A percentile compares a stretch with the other conserved stretches of the same genome.
These are phyloP conservation scores for Carpinus fangiana DNA, from an alignment of 306 rosid species.

Conservation along the genomic window DNA sequence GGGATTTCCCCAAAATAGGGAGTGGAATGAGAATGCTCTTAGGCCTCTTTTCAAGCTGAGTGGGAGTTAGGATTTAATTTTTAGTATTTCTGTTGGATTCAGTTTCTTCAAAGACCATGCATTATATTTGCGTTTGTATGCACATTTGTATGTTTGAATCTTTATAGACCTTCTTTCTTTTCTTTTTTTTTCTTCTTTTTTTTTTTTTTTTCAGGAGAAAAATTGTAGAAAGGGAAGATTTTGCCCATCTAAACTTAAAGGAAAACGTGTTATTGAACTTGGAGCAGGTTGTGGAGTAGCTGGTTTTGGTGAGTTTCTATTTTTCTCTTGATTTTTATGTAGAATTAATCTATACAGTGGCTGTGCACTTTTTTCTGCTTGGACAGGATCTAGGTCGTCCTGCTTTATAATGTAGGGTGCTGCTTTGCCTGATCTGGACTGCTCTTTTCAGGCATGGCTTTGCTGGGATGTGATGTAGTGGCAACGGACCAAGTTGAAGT, in stretches of 20 bases:
- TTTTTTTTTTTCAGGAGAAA: conserved; percentile 54
- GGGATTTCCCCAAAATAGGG: no score
- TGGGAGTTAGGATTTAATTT: conserved; percentile 7
- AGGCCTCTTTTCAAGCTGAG: conserved; percentile 14
- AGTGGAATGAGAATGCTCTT: neutral
- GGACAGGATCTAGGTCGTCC: conserved; percentile 21
- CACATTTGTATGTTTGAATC: conserved; percentile 9
- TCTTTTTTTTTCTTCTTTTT: no score
- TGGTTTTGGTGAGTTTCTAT: conserved; percentile 68
- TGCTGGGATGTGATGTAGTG: conserved; percentile 83
- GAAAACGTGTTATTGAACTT: conserved; percentile 89
- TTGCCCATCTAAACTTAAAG: conserved; percentile 81
- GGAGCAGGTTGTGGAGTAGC: conserved; percentile 99
- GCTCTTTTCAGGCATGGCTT: conserved; percentile 80
- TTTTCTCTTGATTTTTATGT: conserved; percentile 6
- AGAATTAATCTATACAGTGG: conserved; percentile 5
- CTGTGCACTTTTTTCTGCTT: conserved; percentile 6
- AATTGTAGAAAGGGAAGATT: conserved; percentile 90
- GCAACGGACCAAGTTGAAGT: conserved; percentile 89
- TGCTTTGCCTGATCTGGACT: conserved; percentile 30
- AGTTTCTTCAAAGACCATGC: no score
- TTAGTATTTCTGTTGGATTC: no score
- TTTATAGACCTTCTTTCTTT: no score
- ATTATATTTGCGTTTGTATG: no score
- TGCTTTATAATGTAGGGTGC: neutral